Conservation (phyloP, 768 basidiomycete genomes). For the Lactarius quietus region DNA sequence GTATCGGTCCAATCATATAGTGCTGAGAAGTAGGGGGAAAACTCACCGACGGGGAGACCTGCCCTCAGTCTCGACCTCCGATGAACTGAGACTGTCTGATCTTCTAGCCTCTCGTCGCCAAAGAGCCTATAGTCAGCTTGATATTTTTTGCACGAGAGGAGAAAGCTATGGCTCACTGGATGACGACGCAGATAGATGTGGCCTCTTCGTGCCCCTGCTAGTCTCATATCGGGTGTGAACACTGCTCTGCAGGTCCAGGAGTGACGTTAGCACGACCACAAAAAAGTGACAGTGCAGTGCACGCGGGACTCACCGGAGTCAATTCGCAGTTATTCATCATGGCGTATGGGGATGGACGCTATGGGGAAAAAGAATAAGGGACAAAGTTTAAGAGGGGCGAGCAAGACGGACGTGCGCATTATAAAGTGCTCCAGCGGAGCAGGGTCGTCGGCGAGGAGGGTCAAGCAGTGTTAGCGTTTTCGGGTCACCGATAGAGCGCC, state of each 20-base stretch:
- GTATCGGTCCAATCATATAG: not conserved
- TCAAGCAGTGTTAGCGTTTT: not conserved
- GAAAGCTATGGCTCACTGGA: not conserved
- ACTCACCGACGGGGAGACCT: not conserved
- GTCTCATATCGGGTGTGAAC: not conserved
- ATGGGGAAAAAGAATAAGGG: not conserved
- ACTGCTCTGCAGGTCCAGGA: not conserved
- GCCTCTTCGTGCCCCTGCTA: not conserved
- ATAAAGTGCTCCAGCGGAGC: not conserved
- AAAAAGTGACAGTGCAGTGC: not conserved
- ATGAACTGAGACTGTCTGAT: not conserved
- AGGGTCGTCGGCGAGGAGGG: not conserved
- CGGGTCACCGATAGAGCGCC: not conserved
- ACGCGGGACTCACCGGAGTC: not conserved
- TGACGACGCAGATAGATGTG: not conserved
- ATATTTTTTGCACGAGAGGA: not conserved
- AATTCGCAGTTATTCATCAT: not conserved
- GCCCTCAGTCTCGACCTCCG: not conserved
- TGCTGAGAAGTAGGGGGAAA: not conserved
- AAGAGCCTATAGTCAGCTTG: not conserved
- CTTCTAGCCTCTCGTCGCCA: constrained; percentile 2
- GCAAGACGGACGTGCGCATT: not conserved
- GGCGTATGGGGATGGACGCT: not conserved
- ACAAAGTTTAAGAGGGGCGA: not conserved
- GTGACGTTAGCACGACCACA: not conserved